Evolutionary conservation across 2,329 filamentous ascomycete species (phyloP).

Genomic region (Aspergillus sojae): DNA sequence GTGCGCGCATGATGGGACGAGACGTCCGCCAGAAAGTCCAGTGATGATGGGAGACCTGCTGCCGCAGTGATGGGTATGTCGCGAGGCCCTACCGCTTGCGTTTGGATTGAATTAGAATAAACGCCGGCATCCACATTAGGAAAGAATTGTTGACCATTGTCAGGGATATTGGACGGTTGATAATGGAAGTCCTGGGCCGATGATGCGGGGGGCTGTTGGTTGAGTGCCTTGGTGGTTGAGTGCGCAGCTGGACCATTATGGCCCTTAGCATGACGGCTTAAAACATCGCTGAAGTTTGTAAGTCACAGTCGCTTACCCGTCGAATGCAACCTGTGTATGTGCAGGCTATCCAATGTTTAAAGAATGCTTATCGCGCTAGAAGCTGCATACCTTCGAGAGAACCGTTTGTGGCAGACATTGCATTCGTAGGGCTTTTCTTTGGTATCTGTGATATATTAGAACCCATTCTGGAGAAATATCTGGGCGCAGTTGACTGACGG

Average conservation of each 20-base stretch:
- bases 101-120: slow-evolving; percentile 19
- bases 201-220: slow-evolving; percentile 32
- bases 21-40: slow-evolving; percentile 44
- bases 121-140: slow-evolving; percentile 18
- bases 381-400: slow-evolving; percentile 52
- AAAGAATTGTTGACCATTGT: slow-evolving; percentile 21
- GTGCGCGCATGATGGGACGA: slow-evolving; percentile 37
- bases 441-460: slow-evolving; percentile 45
- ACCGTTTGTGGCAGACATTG: slow-evolving; percentile 56
- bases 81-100: slow-evolving; percentile 20
- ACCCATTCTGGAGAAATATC: neutral
- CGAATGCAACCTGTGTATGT: neutral
- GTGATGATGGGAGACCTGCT: slow-evolving; percentile 36
- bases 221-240: slow-evolving; percentile 26
- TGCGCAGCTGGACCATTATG: slow-evolving; percentile 38
- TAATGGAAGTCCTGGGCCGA: slow-evolving; percentile 28
- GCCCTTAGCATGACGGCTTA: slow-evolving; percentile 56
- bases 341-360: neutral
- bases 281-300: slow-evolving; percentile 45
- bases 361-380: slow-evolving; percentile 1
- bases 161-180: slow-evolving; percentile 25
- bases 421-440: slow-evolving; percentile 59
- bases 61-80: slow-evolving; percentile 33
- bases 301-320: slow-evolving; percentile 15
- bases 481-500: slow-evolving; percentile 44